These are phyloP conservation scores for Geosmithia putterillii DNA, from an alignment of 2,329 filamentous ascomycete genomes.

Conservation along the genomic window DNA sequence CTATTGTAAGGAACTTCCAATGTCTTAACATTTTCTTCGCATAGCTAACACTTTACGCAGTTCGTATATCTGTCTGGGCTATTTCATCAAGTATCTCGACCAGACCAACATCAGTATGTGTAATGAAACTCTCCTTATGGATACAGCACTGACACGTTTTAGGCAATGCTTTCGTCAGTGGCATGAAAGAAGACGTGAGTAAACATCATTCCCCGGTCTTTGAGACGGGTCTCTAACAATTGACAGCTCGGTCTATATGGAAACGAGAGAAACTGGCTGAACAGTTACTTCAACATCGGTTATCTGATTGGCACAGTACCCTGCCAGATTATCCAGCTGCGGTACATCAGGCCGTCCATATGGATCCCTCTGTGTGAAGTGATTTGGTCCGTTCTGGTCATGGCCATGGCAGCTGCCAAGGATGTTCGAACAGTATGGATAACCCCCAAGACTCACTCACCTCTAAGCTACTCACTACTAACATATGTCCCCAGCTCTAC, in stretches of 20 bases:
- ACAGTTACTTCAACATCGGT: slow-evolving; percentile 12
- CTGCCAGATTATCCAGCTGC: slow-evolving; percentile 8
- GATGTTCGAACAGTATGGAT: slow-evolving; percentile 8
- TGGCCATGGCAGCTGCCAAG: slow-evolving; percentile 12
- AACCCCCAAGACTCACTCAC: not conserved
- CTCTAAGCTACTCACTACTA: not conserved
- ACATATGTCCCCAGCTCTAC: slow-evolving; percentile 8
- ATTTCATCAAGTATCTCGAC: slow-evolving; percentile 16
- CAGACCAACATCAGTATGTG: slow-evolving; percentile 14
- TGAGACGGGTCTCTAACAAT: slow-evolving; percentile 3
- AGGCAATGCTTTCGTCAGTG: not conserved
- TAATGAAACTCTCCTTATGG: slow-evolving; percentile 1
- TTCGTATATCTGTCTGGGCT: slow-evolving; percentile 7
- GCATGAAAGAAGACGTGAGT: not conserved
- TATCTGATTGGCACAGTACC: slow-evolving; percentile 13
- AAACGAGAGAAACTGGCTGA: slow-evolving; percentile 13
- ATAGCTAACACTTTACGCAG: not conserved
- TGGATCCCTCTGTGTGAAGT: slow-evolving; percentile 16
- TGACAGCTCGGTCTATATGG: slow-evolving; percentile 9
- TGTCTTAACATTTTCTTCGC: not conserved
- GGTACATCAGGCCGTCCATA: slow-evolving; percentile 12
- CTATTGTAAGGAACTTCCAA: slow-evolving; percentile 2
- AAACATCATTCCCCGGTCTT: slow-evolving; percentile 5
- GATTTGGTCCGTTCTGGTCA: slow-evolving; percentile 10
- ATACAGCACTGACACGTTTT: not conserved